These are phyloP conservation scores for Hansfordia pulvinata DNA, from an alignment of 2,329 filamentous ascomycete species.

Conservation along the genomic window DNA sequence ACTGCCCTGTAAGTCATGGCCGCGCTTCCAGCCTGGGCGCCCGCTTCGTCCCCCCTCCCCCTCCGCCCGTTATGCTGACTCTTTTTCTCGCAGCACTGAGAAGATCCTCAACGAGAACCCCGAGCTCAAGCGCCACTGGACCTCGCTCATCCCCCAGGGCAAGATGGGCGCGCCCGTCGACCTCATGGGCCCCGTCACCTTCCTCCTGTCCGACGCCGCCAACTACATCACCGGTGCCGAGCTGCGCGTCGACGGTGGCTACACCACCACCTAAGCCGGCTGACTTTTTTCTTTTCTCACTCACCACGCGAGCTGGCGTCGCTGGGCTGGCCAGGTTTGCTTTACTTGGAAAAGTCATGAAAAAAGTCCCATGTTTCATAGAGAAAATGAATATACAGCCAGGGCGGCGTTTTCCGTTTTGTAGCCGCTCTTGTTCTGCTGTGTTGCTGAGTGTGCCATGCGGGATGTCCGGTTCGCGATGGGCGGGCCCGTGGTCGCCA, in stretches of 20 bases:
- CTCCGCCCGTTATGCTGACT: slow-evolving; percentile 1
- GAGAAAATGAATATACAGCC: no score
- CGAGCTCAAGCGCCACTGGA: slow-evolving; percentile 82
- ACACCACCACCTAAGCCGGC: slow-evolving; percentile 70
- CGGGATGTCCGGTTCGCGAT: no score
- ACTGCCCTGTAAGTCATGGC: slow-evolving; percentile 62
- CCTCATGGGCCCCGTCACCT: slow-evolving; percentile 84
- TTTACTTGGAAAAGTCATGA: no score
- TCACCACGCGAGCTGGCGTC: neutral
- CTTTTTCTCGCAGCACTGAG: slow-evolving; percentile 48
- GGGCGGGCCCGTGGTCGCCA: no score
- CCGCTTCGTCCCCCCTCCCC: neutral
- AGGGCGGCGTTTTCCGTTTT: no score
- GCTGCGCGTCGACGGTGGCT: slow-evolving; percentile 76
- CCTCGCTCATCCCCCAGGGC: slow-evolving; percentile 77
- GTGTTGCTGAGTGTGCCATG: no score
- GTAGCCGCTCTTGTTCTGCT: no score
- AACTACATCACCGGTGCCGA: slow-evolving; percentile 63
- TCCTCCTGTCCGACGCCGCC: slow-evolving; percentile 68
- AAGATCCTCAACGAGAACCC: slow-evolving; percentile 93
- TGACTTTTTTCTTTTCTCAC: no score
- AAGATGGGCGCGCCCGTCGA: slow-evolving; percentile 90
- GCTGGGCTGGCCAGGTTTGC: slow-evolving; percentile 3
- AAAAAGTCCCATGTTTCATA: no score
- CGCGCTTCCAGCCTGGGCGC: neutral